Evolutionary conservation across 2,329 filamentous ascomycete species (phyloP), one percentile per base, ranked within the genome.

Genomic region (Fusarium sp.): DNA sequence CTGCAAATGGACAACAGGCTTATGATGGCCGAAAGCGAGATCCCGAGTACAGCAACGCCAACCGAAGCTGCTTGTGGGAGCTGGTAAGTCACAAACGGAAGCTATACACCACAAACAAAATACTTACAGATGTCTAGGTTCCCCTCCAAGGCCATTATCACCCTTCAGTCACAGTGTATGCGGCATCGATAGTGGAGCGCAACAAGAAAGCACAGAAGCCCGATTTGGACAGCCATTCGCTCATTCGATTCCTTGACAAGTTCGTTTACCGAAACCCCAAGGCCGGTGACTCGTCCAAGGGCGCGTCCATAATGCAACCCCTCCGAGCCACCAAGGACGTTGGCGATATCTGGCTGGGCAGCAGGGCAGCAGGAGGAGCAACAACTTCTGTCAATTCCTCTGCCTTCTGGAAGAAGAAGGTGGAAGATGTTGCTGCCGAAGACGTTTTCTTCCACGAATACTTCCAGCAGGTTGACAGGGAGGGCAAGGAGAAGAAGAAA

Each of bases 371-470:
- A 14, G 76, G 74, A 14, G 69, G 72, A 42, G 59, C 73, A 53
- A 67, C 73, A 49, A 67, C 73, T 9, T 73, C 78, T 6, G 83
- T 99, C 75, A 99, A 99, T 77, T 89, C 89, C 1, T 90, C 96
- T 61, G 81, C 86, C 4, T 99, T 99, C 82, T 97, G 93, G 92
- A 89, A 88, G 70, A 92, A 92, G 84, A 93, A 92, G 78, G 82
- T 85, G n/a, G 88, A 92, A 63, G 88, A 98, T 49, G 89, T 99
- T 39, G 88, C 90, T 4, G 92, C 88, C 1, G 93, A 99, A 65
- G 95, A 99, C 73, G 91, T 93, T 35, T 99, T 99, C 85, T 99
- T 99, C 85, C 95, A 99, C 76, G 88, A 92, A 66, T 99, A 99
- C 84, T 99, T 99, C 78, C 88, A 86, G 57, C 85, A 88, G 60